These are phyloP conservation scores for Plasmodium vivax DNA, from an alignment of 169 alveolate species.

Conservation along the genomic window DNA sequence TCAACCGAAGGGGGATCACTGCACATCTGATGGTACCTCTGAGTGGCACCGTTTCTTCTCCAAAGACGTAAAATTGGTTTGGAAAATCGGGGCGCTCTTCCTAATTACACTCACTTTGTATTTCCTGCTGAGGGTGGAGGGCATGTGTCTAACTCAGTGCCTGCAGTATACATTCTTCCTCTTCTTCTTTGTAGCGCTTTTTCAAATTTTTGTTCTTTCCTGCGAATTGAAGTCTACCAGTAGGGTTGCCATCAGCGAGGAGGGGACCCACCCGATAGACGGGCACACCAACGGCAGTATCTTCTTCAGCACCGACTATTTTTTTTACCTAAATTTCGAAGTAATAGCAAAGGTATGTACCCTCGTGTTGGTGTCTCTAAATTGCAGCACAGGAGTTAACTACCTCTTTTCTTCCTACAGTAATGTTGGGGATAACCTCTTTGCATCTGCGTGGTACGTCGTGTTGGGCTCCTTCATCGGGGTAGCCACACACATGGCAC, in stretches of 20 bases:
- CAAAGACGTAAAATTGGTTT: neutral
- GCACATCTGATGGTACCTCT: neutral
- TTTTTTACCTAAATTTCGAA: conserved; percentile 22
- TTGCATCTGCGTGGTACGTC: neutral
- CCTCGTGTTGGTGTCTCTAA: conserved; percentile 42
- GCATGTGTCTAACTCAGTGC: conserved; percentile 15
- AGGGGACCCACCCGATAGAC: neutral
- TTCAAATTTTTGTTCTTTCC: conserved; percentile 23
- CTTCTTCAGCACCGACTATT: conserved; percentile 25
- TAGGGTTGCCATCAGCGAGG: neutral
- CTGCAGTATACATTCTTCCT: conserved; percentile 43
- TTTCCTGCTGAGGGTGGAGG: conserved; percentile 45
- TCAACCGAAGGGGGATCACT: neutral
- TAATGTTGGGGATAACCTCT: conserved; percentile 53
- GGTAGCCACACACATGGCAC: neutral
- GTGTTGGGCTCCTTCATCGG: conserved; percentile 46
- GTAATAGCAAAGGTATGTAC: conserved; percentile 20
- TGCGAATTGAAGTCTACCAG: neutral
- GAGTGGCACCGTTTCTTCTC: conserved; percentile 25
- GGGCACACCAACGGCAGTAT: neutral
- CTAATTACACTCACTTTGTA: conserved; percentile 19
- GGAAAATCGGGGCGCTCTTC: conserved; percentile 1
- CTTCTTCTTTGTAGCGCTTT: neutral
- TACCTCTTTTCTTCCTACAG: conserved; percentile 68
- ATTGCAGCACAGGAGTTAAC: conserved; percentile 71